Base-by-base conservation (phyloP, 2,329 filamentous ascomycete species). In the Mariannaea elegans region DNA sequence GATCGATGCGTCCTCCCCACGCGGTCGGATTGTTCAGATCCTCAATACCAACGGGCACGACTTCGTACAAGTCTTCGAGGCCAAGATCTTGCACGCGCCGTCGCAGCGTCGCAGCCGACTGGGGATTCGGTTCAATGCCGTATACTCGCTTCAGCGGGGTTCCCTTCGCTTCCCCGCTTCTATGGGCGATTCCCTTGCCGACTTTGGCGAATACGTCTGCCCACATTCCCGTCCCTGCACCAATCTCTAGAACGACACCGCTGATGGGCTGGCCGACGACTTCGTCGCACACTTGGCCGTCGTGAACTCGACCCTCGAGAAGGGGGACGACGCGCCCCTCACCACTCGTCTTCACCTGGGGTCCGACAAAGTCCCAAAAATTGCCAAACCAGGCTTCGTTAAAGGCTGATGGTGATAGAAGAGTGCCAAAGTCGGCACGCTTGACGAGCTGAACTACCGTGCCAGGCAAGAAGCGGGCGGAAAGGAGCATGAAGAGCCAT, bases 11-110 rank as follows among this genome's bases (percentile, higher is more conserved):
- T 2, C 80, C 81, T 7, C 73, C 72, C 79, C 80, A 82, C 23
- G 75, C 75, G 2, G 72, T 68, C 3, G 72, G 59, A 29, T 79
- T 69, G 61, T 75, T 68, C 53, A 90, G 75, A 52, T 84, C 81
- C 74, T 90, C 82, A 42, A 90, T 85, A 2, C 88, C 88, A 5
- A 85, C 80, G 2, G 87, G 86, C 9, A 89, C 80, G 56, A 90
- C 82, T 69, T 87, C 81, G 71, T 90, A 91, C 7, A 83, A 74
- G 50, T 78, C 84, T 7, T 80, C 77, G 2, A 91, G 73, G 0
- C 85, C 86, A 1, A 84, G 80, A 1, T 80, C 78, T 10, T 73
- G 69, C 4, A 88, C 79, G 19, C 80, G 80, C 36, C 72, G 68
- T 1, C 77, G 73, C 50, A 91, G 75, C 5, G 73, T 72, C 0